Evolutionary conservation across 1,139 yeast species (phyloP), one percentile per base, ranked within the genome.

Genomic region (Saccharomyces hybrid): DNA sequence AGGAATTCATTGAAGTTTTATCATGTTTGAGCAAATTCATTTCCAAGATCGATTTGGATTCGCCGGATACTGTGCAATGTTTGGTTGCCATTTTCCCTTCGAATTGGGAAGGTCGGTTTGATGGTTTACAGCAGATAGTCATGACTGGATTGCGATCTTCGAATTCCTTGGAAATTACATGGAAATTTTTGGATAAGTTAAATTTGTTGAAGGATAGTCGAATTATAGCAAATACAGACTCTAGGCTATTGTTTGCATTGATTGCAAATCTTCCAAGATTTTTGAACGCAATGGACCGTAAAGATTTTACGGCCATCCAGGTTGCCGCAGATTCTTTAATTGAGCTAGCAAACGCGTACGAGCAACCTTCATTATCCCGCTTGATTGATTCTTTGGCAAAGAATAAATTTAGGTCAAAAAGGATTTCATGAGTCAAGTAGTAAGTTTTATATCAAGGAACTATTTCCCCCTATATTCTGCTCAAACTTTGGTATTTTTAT

Each of bases 71-170:
- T 0, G 93, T 90, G 2, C 81, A 86, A 21, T 85, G 95, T 69
- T 75, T 91, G 55, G 80, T 88, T 21, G 81, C 95, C 0, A 86
- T 95, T 0, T 93, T 91, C 68, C 99, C 99, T 0, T 85, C 95
- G 0, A 86, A 88, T 60, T 95, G 99, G 99, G 96, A 89, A 65
- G 97, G 97, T 0, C 79, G 84, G 54, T 93, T 91, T 68, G 93
- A 86, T 64, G 99, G 99, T 0, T 73, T 95, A 9, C 96, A 90
- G 63, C 84, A 80, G 53, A 78, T 86, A 31, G 82, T 91, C 0
- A 75, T 88, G 77, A 82, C 82, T 49, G 99, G 99, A 0, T 74
- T 93, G 57, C 75, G 96, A 53, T 90, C 97, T 0, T 76, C 91
- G 1, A 80, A 82, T 50, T 81, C 97, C 0, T 87, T 86, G 76